These are phyloP conservation scores for Verticillium albo-atrum DNA, from an alignment of 2,329 filamentous ascomycete species.

Conservation along the genomic window DNA sequence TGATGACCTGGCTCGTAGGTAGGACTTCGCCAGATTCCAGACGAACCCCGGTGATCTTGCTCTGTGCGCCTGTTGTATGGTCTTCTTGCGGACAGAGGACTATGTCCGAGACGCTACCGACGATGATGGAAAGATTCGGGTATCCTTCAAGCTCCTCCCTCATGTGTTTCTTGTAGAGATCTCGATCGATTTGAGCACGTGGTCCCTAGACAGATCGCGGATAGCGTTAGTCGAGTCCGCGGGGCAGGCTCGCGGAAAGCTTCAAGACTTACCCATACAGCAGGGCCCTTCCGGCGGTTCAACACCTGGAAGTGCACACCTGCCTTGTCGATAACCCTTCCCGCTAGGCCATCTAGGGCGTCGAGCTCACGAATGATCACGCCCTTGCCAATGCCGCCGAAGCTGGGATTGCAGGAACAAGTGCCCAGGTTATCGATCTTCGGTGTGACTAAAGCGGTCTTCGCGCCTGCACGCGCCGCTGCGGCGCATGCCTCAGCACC, in stretches of 20 bases:
- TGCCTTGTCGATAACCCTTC: slow-evolving; percentile 85
- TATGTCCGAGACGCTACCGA: slow-evolving; percentile 90
- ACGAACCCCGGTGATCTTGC: slow-evolving; percentile 71
- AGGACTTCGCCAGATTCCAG: slow-evolving; percentile 85
- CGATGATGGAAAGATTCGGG: slow-evolving; percentile 72
- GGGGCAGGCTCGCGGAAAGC: neutral
- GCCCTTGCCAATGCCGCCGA: slow-evolving; percentile 97
- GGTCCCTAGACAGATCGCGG: slow-evolving; percentile 54
- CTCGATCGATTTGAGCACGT: slow-evolving; percentile 89
- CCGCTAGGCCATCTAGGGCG: slow-evolving; percentile 85
- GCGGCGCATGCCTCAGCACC: slow-evolving; percentile 91
- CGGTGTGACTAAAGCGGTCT: slow-evolving; percentile 86
- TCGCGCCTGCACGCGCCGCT: slow-evolving; percentile 81
- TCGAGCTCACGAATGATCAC: slow-evolving; percentile 95
- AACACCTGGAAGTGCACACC: slow-evolving; percentile 90
- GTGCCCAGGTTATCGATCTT: slow-evolving; percentile 85
- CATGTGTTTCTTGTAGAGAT: slow-evolving; percentile 88
- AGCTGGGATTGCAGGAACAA: slow-evolving; percentile 95
- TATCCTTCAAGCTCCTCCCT: slow-evolving; percentile 76
- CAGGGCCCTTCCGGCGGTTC: slow-evolving; percentile 86
- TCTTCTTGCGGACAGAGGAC: slow-evolving; percentile 60
- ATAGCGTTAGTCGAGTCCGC: neutral
- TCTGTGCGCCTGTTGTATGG: slow-evolving; percentile 26
- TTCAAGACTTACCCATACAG: slow-evolving; percentile 68
- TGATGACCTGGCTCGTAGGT: slow-evolving; percentile 75